Percentiles rank a stretch among this genome's conserved stretches.
Conservation (phyloP, 169 alveolate genomes). For the Eimeria acervulina region DNA sequence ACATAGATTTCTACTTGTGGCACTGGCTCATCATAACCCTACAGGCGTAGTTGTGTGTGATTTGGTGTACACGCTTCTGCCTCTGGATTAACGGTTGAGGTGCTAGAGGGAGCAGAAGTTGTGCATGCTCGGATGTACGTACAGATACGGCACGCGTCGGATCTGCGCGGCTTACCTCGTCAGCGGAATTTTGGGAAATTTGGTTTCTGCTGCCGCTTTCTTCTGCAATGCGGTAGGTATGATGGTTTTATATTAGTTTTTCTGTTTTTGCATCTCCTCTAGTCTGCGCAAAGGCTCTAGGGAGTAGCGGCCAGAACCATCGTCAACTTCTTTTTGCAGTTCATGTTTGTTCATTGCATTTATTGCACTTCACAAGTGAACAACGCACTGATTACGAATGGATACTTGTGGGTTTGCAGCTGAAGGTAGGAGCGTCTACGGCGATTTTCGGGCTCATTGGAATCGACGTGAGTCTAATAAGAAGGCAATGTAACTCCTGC, state of each 20-base stretch:
- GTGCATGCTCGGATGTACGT: neutral
- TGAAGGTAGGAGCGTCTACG: slow-evolving; percentile 83
- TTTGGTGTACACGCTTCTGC: neutral
- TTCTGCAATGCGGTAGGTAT: slow-evolving; percentile 69
- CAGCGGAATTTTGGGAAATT: slow-evolving; percentile 66
- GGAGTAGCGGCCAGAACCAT: neutral
- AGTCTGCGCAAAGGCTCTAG: neutral
- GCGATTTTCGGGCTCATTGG: slow-evolving; percentile 80
- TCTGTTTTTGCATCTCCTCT: neutral
- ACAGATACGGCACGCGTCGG: slow-evolving; percentile 73
- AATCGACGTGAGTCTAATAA: slow-evolving; percentile 38
- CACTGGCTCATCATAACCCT: neutral
- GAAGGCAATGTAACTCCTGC: neutral
- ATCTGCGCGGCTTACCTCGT: slow-evolving; percentile 50
- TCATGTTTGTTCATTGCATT: neutral
- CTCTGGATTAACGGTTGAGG: neutral
- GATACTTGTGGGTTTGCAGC: neutral
- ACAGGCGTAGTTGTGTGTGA: neutral
- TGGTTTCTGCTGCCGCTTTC: slow-evolving; percentile 74
- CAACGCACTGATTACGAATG: neutral
- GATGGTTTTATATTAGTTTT: neutral
- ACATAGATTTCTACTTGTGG: neutral
- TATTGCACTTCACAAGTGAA: neutral
- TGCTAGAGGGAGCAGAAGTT: neutral
- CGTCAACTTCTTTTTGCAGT: neutral